Base-by-base conservation (phyloP, 768 basidiomycete genomes). In the Grammothele lineata region DNA sequence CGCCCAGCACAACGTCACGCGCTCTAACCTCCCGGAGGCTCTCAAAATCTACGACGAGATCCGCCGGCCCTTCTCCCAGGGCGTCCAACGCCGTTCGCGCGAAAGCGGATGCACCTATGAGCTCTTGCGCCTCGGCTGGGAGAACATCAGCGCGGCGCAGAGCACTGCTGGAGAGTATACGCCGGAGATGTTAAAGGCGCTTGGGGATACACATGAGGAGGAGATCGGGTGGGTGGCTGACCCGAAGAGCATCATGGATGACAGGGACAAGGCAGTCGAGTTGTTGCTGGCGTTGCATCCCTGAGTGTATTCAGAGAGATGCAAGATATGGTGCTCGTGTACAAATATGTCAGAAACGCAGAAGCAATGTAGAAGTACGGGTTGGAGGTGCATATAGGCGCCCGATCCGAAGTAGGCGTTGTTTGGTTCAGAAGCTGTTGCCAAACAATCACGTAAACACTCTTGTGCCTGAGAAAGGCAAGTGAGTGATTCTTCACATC, bases 11-110 rank as follows among this genome's bases (percentile, higher is more conserved):
- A 17, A 25, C 0, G 60, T 64, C 7, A 57, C 60, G 22, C 42
- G 12, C 3, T 45, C 45, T 15, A 68, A 62, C 21, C 53, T 70
- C 0, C 12, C 37, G 0, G 36, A 57, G 1, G 66, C 64, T 5
- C 48, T 71, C 21, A 54, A 57, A 21, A 54, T 44, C 12, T 70
- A 69, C 44, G 61, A 70, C 47, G 37, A 50, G 5, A 48, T 63
- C 15, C 66, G 69, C n/a, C 57, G 62, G 7, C 63, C 69, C 12
- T 61, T 64, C 34, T 54, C 60, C 5, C 61, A 66, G 24, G 12
- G 18, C 11, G 38, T 69, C 30, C 50, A 54, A 17, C 34, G 48
- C 22, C 45, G 36, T 14, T 60, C 63, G 5, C 42, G 40, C 17
- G 30, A 53, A 14, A 37, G 45, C 0, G 66, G 66, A 1, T 18